Evolutionary conservation across 768 basidiomycete genomes (phyloP), one percentile per base, ranked within the genome.

Genomic region (Amanita inopinata): DNA sequence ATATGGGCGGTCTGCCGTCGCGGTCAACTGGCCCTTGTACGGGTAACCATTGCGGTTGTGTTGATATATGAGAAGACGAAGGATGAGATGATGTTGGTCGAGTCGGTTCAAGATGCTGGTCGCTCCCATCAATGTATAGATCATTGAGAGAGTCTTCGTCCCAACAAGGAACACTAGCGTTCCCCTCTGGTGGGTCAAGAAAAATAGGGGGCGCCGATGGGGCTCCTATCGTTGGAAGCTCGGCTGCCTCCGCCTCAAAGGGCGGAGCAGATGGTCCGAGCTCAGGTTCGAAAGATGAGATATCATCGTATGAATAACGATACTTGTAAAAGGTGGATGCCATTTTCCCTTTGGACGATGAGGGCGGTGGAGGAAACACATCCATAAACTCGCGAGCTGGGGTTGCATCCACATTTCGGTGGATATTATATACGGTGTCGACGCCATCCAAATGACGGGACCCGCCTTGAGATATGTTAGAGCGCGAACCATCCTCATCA

Each of bases 221-320:
- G 15, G 47, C 49, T 32, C 19, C 31, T 33, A 14, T 14, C 18
- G 30, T 6, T 5, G 40, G 40, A 24, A 33, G 20, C 18, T 44
- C 17, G 5, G 27, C 11, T n/a, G 25, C 43, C 47, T 61, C 69
- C n/a, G n/a, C n/a, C 46, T 69, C 73, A 46, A 74, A 73, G 4
- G 69, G 67, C 35, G 72, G 69, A 14, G 65, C 69, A 38, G 66
- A 67, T 8, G 69, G 66, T 28, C 51, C 67, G 37, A 57, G 46
- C 35, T 61, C 61, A n/a, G 61, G 53, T 41, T 59, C 68, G 15
- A 62, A 41, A 2, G 53, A 37, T 5, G 51, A 51, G 33, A 66
- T 50, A 15, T 63, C 65, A 25, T 69, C 68, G 47, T 67, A 67
- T 8, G 62, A 50, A 51, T 62, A 70, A 15, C 58, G 54, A 43